Percentiles rank a stretch among this genome's conserved stretches.
Conservation (phyloP, 1,139 yeast species). For the Yamadazyma blattariae region DNA sequence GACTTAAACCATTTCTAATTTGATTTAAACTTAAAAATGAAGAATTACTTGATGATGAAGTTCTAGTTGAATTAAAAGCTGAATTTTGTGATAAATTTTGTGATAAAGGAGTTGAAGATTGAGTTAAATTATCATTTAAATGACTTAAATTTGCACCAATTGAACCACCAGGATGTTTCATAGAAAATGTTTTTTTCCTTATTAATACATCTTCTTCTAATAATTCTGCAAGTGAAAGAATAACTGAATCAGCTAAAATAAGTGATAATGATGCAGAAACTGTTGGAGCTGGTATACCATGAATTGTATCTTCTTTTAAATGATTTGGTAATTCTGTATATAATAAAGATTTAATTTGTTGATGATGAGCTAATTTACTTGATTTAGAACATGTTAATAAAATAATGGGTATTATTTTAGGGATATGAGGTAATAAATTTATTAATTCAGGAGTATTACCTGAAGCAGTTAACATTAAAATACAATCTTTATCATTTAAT, state of each 20-base stretch:
- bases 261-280: constrained; percentile 76
- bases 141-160: constrained; percentile 60
- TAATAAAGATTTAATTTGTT: constrained; percentile 48
- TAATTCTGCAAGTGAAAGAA: constrained; percentile 69
- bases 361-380: constrained; percentile 45
- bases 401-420: constrained; percentile 51
- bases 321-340: constrained; percentile 61
- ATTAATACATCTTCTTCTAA: constrained; percentile 54
- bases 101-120: constrained; percentile 3
- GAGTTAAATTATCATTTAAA: constrained; percentile 25
- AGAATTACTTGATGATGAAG: constrained; percentile 14
- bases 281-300: constrained; percentile 88
- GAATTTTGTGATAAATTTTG: not conserved
- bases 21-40: constrained; percentile 31
- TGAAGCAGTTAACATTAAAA: constrained; percentile 72
- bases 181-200: constrained; percentile 58
- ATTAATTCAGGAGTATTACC: constrained; percentile 82
- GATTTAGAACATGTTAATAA: constrained; percentile 59
- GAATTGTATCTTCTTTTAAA: constrained; percentile 60
- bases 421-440: constrained; percentile 57
- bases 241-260: constrained; percentile 75
- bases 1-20: constrained; percentile 17
- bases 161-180: constrained; percentile 88
- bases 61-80: not conserved
- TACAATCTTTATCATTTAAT: constrained; percentile 57